Percentiles rank a stretch among this genome's conserved stretches.
These are phyloP conservation scores for Ustilago curta DNA, from an alignment of 1,284 basidiomycete genomes.

Conservation along the genomic window DNA sequence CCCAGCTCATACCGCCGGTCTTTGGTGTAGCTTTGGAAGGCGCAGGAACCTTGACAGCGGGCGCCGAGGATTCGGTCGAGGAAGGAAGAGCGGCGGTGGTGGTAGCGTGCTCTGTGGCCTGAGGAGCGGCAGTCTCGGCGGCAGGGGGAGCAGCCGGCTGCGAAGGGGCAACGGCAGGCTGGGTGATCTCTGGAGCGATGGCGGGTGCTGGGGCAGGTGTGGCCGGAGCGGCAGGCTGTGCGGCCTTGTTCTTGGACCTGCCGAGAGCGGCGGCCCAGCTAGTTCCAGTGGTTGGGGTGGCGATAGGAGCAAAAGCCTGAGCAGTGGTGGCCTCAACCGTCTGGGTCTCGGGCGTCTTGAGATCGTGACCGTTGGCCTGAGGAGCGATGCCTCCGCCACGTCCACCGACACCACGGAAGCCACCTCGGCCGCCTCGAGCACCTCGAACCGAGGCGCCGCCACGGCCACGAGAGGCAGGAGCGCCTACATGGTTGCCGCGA, in stretches of 20 bases:
- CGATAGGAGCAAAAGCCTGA: conserved; percentile 46
- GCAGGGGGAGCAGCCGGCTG: conserved; percentile 22
- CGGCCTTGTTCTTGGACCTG: conserved; percentile 39
- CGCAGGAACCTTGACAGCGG: conserved; percentile 56
- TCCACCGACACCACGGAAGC: conserved; percentile 55
- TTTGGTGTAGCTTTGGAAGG: conserved; percentile 40
- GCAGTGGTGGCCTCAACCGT: conserved; percentile 39
- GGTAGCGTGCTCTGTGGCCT: conserved; percentile 37
- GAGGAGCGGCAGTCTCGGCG: conserved; percentile 20
- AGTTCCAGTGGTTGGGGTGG: conserved; percentile 50
- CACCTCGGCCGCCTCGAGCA: conserved; percentile 60
- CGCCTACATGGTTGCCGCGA: conserved; percentile 45
- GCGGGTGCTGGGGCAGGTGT: conserved; percentile 39
- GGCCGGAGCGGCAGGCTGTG: conserved; percentile 20
- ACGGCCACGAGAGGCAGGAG: conserved; percentile 51
- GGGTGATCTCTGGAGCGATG: conserved; percentile 31
- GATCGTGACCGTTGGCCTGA: conserved; percentile 56
- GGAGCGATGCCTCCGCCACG: conserved; percentile 56
- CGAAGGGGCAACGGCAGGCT: conserved; percentile 19
- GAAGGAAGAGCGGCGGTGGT: conserved; percentile 46
- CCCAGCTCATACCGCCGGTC: conserved; percentile 64
- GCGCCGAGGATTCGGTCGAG: conserved; percentile 25
- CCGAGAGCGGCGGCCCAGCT: conserved; percentile 61
- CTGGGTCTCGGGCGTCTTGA: conserved; percentile 44
- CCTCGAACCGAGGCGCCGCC: conserved; percentile 54